Base-by-base conservation (phyloP, 169 alveolate species). In the Plasmodium cynomolgi region DNA sequence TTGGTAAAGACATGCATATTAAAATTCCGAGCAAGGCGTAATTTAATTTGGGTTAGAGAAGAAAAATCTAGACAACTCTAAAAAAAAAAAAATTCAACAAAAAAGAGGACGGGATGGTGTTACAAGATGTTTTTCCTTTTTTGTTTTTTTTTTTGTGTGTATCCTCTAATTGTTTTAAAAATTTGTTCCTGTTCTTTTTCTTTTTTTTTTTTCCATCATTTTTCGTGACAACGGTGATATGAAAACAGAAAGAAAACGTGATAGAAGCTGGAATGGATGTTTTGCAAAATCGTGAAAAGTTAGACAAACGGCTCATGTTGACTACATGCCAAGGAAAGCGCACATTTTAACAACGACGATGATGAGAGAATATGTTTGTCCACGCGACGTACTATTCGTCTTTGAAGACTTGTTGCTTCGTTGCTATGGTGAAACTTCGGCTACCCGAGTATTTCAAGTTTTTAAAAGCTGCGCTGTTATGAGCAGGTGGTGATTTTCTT, bases 31-130 rank as follows among this genome's bases (percentile, higher is more conserved):
- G 7, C 84, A 80, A 41, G 39, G 72, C 26, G 4, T 34, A 39
- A 79, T 34, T 79, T 37, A 71, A 31, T 80, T 80, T 20, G 56
- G 84, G 58, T 80, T 80, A 80, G 56, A 1, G 84, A 80, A 80
- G 74, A 80, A 80, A 80, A 80, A 17, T 33, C 73, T 44, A 80
- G 74, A 13, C n/a, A 39, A 39, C 11, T 20, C 34, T 62, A 50
- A 15, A 50, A 3, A 15, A 77, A 77, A 23, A 80, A 80, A 31
- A 23, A 15, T 20, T 31, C 6, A 80, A 23, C 50, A 31, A 44
- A 39, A 44, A 39, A 80, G 84, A 80, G 26, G 26, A 80, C 31
- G 39, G 58, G 56, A 8, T 31, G 37, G 73, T n/a, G 71, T 80
- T n/a, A n/a, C 50, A 41, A n/a, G 56, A 80, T 4, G 29, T 23